These are phyloP conservation scores for Thamnidium elegans DNA, from an alignment of 192 early-diverging fungal species.

Conservation along the genomic window DNA sequence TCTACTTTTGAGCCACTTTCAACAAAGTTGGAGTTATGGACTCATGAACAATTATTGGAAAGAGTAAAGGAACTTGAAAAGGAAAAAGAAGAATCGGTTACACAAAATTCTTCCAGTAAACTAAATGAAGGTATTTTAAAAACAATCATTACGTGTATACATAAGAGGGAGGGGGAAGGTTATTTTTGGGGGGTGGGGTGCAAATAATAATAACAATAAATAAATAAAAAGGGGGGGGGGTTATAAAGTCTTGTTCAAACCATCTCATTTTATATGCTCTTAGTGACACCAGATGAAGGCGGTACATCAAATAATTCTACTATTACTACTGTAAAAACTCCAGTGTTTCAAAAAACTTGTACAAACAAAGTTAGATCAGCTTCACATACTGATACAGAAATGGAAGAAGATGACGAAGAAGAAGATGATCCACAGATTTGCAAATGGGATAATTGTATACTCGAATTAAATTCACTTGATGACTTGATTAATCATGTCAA, in stretches of 20 bases:
- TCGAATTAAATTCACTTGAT: conserved; percentile 42
- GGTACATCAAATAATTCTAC: neutral
- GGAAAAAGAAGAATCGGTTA: conserved; percentile 17
- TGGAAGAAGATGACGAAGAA: conserved; percentile 26
- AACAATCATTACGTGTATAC: neutral
- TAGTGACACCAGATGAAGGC: neutral
- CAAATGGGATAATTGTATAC: conserved; percentile 50
- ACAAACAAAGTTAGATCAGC: neutral
- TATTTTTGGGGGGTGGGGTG: too few species aligned
- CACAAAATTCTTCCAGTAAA: conserved; percentile 1
- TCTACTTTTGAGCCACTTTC: conserved; percentile 9
- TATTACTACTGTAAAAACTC: neutral
- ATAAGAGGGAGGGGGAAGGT: too few species aligned
- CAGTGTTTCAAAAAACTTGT: too few species aligned
- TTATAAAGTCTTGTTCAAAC: too few species aligned
- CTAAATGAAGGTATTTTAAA: neutral
- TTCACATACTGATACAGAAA: conserved; percentile 11
- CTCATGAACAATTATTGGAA: conserved; percentile 25
- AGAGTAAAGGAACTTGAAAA: conserved; percentile 23
- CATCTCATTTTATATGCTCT: too few species aligned
- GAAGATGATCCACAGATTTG: conserved; percentile 36
- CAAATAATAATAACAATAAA: too few species aligned
- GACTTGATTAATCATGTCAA: conserved; percentile 53
- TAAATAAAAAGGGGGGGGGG: too few species aligned
- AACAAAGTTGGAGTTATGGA: conserved; percentile 17